These are phyloP conservation scores for Pichia sp. DNA, from an alignment of 1,139 yeast species.

Conservation along the genomic window DNA sequence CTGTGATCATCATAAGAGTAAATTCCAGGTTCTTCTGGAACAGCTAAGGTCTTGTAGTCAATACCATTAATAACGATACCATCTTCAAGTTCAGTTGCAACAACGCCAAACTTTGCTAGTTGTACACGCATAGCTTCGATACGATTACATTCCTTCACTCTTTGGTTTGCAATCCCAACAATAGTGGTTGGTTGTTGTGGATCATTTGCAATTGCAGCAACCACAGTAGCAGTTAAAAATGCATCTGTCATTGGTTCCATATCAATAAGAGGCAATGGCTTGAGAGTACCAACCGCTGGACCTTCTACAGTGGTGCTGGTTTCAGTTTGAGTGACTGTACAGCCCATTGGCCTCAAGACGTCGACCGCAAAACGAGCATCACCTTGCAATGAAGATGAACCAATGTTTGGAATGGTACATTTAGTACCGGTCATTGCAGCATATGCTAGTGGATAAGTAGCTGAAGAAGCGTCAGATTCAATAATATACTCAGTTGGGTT, in stretches of 20 bases:
- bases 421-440: conserved; percentile 97
- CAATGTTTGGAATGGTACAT: conserved; percentile 91
- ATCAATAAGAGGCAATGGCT: conserved; percentile 69
- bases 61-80: conserved; percentile 84
- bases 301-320: conserved; percentile 90
- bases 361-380: conserved; percentile 96
- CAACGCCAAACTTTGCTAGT: conserved; percentile 83
- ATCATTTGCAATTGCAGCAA: conserved; percentile 73
- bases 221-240: conserved; percentile 91
- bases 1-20: conserved; percentile 91
- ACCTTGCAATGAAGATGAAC: conserved; percentile 87
- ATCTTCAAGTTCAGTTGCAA: conserved; percentile 77
- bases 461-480: conserved; percentile 98
- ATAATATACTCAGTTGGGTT: conserved; percentile 82
- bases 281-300: conserved; percentile 61
- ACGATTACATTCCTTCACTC: conserved; percentile 95
- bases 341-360: conserved; percentile 92
- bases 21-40: conserved; percentile 55
- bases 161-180: conserved; percentile 94
- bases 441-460: conserved; percentile 94
- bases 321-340: conserved; percentile 73
- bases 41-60: conserved; percentile 37
- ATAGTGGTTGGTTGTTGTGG: conserved; percentile 58
- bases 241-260: conserved; percentile 99
- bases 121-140: conserved; percentile 91